phyloP scores from a whole-genome alignment of 352 stramenopile genomes.

The Globisporangium canariense region DNA sequence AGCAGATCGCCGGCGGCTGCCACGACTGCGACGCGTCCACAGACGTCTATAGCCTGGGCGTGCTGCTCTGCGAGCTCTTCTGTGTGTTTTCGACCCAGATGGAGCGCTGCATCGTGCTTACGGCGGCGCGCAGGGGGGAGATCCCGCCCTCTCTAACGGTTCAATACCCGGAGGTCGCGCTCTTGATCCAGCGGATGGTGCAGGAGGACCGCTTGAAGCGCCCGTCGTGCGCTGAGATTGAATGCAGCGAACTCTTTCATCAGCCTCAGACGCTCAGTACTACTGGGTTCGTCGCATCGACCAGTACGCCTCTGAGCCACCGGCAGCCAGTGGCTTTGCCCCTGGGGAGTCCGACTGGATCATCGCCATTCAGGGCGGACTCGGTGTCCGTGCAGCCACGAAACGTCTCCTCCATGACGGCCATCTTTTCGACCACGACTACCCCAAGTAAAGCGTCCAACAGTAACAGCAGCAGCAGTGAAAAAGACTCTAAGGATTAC shows the following conservation, averaged over 20 bases:
- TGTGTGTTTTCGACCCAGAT: conserved; percentile 76
- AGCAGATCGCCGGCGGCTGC: conserved; percentile 53
- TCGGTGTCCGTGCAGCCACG: not conserved
- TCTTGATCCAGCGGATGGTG: conserved; percentile 50
- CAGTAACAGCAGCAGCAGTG: not conserved
- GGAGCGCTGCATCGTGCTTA: conserved; percentile 65
- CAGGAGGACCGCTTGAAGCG: conserved; percentile 35
- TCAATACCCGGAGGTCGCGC: conserved; percentile 40
- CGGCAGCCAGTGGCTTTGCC: conserved; percentile 7
- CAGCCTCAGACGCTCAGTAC: conserved; percentile 3
- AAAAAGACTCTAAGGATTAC: not conserved
- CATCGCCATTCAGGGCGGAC: not conserved
- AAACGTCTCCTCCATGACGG: not conserved
- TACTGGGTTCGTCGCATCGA: not conserved
- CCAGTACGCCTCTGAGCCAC: not conserved
- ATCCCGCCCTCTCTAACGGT: conserved; percentile 30
- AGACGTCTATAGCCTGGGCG: conserved; percentile 72
- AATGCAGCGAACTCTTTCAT: conserved; percentile 19
- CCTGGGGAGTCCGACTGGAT: not conserved
- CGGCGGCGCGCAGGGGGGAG: conserved; percentile 34
- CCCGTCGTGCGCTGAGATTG: conserved; percentile 50
- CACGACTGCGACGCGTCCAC: conserved; percentile 44
- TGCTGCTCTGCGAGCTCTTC: conserved; percentile 76
- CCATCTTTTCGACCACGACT: not conserved
- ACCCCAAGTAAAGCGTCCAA: no score